Conservation (phyloP, 768 basidiomycete species). For the Amanita subjunquillea region DNA sequence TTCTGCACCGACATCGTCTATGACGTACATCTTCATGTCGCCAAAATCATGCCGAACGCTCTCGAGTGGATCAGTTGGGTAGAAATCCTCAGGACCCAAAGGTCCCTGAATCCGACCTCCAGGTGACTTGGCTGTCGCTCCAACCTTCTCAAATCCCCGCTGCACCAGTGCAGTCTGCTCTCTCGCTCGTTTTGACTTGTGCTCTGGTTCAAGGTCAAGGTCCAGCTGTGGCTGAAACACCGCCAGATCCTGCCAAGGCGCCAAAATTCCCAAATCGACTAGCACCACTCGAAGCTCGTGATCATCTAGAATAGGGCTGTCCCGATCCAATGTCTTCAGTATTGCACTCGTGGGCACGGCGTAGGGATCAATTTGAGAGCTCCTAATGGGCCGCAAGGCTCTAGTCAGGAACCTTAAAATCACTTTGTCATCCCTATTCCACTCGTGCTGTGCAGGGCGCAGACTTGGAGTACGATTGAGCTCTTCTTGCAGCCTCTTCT, state of each 20-base stretch:
- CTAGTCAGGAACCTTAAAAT: constrained; percentile 53
- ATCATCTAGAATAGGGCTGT: constrained; percentile 20
- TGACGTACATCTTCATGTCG: constrained; percentile 67
- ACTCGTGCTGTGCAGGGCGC: constrained; percentile 21
- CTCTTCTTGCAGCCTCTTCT: constrained; percentile 18
- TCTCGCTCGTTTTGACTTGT: constrained; percentile 13
- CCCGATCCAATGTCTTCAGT: constrained; percentile 42
- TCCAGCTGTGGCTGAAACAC: constrained; percentile 28
- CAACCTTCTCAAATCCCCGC: constrained; percentile 13
- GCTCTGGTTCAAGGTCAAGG: constrained; percentile 22
- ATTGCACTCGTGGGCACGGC: constrained; percentile 39
- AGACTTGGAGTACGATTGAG: constrained; percentile 20
- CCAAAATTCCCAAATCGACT: constrained; percentile 60
- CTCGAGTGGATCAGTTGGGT: constrained; percentile 53
- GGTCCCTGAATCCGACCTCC: constrained; percentile 11
- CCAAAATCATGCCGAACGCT: constrained; percentile 82
- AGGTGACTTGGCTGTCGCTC: not conserved
- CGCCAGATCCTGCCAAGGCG: constrained; percentile 72
- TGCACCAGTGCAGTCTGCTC: constrained; percentile 18
- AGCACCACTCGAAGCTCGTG: constrained; percentile 38
- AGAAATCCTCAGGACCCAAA: constrained; percentile 56
- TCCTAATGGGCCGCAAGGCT: constrained; percentile 36
- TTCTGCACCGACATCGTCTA: constrained; percentile 70
- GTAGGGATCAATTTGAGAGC: constrained; percentile 58
- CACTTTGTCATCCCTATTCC: constrained; percentile 40